Evolutionary conservation across 306 rosid genomes (phyloP).

Genomic region (Casuarina cunninghamiana): DNA sequence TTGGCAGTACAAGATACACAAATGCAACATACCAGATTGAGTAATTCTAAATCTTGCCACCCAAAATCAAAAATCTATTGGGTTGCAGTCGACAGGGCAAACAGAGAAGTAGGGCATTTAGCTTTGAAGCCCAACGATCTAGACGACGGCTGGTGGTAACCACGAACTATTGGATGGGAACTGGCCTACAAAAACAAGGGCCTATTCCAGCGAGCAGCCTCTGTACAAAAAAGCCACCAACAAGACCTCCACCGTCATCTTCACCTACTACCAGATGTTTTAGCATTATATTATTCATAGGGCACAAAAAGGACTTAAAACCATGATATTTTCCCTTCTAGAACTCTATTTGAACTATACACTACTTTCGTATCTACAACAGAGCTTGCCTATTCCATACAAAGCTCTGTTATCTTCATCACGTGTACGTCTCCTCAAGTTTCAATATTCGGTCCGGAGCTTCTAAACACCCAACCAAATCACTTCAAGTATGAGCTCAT

Average conservation of each 20-base stretch:
- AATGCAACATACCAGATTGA: constrained; percentile 11
- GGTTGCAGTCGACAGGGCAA: constrained; percentile 30
- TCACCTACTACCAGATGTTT: constrained; percentile 34
- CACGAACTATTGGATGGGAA: constrained; percentile 45
- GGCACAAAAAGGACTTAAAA: constrained; percentile 34
- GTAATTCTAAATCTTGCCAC: constrained; percentile 24
- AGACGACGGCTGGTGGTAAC: constrained; percentile 16
- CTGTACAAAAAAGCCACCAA: constrained; percentile 40
- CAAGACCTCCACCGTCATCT: constrained; percentile 37
- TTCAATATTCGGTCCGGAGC: constrained; percentile 17
- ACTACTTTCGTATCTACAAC: constrained; percentile 39
- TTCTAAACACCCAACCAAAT: constrained; percentile 31
- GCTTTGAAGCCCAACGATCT: constrained; percentile 24
- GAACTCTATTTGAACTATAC: constrained; percentile 34
- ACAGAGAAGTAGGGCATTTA: constrained; percentile 14
- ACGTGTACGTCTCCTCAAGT: constrained; percentile 4
- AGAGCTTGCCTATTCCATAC: constrained; percentile 18
- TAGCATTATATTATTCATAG: constrained; percentile 23
- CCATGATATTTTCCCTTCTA: constrained; percentile 30
- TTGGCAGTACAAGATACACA: not conserved
- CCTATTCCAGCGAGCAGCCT: constrained; percentile 60
- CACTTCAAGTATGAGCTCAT: constrained; percentile 67
- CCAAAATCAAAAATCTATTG: constrained; percentile 56
- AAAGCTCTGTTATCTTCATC: constrained; percentile 21
- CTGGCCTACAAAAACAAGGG: constrained; percentile 56